Evolutionary conservation across 768 basidiomycete genomes (phyloP).

Genomic region (Pleurotus pulmonarius): DNA sequence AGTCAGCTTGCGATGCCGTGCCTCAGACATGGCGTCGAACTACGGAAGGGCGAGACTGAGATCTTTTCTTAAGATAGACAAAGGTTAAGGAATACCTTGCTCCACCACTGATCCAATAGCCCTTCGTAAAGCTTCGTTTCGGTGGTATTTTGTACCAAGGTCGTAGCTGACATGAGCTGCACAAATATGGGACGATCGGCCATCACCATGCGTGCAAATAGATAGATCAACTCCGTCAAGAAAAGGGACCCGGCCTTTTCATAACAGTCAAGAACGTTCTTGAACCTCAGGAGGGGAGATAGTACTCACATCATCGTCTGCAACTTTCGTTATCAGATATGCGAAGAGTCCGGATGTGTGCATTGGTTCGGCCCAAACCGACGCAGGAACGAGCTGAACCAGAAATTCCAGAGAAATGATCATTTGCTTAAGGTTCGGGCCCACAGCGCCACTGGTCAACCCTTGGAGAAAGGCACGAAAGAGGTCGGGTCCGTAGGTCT

Average conservation of each 20-base stretch:
- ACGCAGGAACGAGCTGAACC: conserved; percentile 59
- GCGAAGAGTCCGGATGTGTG: conserved; percentile 74
- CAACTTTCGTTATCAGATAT: conserved; percentile 52
- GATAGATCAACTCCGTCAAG: conserved; percentile 66
- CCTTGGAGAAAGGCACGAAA: conserved; percentile 54
- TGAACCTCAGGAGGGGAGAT: neutral
- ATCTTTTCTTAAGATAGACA: conserved; percentile 1
- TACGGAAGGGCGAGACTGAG: conserved; percentile 22
- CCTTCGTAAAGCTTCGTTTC: conserved; percentile 60
- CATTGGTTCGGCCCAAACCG: conserved; percentile 69
- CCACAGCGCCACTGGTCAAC: conserved; percentile 40
- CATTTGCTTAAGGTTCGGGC: conserved; percentile 60
- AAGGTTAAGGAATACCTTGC: conserved; percentile 47
- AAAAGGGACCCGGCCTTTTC: conserved; percentile 36
- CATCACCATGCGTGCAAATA: conserved; percentile 72
- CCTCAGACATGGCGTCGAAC: conserved; percentile 92
- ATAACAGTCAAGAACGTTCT: no score
- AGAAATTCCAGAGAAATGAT: conserved; percentile 56
- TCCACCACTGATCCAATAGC: conserved; percentile 80
- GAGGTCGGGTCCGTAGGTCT: conserved; percentile 56
- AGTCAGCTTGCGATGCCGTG: conserved; percentile 75
- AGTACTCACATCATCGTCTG: conserved; percentile 63
- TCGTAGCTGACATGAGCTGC: conserved; percentile 64
- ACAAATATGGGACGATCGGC: conserved; percentile 65
- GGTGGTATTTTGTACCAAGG: conserved; percentile 38